Base-by-base conservation (phyloP, 148 eudicot genomes). In the Camellia granthamiana region DNA sequence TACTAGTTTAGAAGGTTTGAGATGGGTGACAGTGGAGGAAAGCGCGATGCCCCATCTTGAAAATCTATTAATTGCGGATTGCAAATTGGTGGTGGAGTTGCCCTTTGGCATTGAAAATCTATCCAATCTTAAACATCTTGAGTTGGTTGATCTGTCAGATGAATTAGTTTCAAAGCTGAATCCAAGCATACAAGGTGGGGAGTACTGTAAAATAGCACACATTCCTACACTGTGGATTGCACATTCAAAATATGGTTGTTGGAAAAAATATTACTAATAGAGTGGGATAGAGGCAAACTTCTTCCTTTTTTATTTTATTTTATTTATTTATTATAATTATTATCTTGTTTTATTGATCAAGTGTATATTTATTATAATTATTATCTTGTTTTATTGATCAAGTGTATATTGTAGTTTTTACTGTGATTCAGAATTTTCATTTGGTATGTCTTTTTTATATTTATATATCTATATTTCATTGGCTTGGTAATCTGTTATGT, bases 31-130 rank as follows among this genome's bases (percentile, higher is more conserved):
- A 30, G 42, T 81, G 41, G 80, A 81, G 52, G 47, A 81, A 49
- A 80, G 80, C 15, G 66, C 84, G 2, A 69, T 81, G 84, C 80
- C 84, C 6, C n/a, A 3, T 23, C 76, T 81, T 4, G 42, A 59
- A 5, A 3, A 68, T 18, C 74, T 64, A 6, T 6, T 5, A 2
- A 64, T 64, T 21, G 2, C 1, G 3, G 12, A 10, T 13, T 64
- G 68, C 13, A 10, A 64, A 19, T 23, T 64, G 11, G 12, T 64
- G 68, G 68, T 3, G 43, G 42, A 64, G 38, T 21, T 64, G 41
- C 68, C 68, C 2, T 21, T 6, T 0, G 68, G 68, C 41, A 23
- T 64, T 64, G 68, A 64, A 64, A 13, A 11, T 23, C 68, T 64
- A 2, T 7, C 10, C 68, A 64, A 64, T 4, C 42, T 64, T 21